Percentiles rank a stretch among this genome's conserved stretches.
Evolutionary conservation across 495 filamentous ascomycete genomes (phyloP).

Genomic region (Chaetomium fimeti): DNA sequence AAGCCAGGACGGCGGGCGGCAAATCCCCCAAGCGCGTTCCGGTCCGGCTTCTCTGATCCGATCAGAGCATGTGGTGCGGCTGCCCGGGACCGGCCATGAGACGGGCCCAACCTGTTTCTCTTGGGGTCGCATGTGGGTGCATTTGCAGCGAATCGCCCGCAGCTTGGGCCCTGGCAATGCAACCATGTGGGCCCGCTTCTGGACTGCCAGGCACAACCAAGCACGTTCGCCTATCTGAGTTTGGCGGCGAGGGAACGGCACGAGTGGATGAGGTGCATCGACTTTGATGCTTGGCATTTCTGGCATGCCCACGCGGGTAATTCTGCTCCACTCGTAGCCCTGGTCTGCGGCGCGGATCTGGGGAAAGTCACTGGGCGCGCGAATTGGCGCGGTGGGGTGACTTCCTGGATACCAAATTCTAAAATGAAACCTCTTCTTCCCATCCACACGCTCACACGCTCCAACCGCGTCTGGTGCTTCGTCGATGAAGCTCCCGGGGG

Average conservation of each 20-base stretch:
- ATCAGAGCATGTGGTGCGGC: constrained; percentile 1
- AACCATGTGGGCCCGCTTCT: constrained; percentile 16
- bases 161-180: constrained; percentile 19
- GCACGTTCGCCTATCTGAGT: constrained; percentile 31
- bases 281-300: constrained; percentile 8
- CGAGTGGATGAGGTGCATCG: constrained; percentile 32
- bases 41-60: background rate
- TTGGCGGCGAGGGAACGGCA: constrained; percentile 22
- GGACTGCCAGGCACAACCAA: background rate
- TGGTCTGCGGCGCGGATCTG: constrained; percentile 13
- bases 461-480: constrained; percentile 1
- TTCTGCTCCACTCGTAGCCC: background rate
- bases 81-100: background rate
- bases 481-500: constrained; percentile 1
- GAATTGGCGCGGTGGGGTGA: constrained; percentile 4
- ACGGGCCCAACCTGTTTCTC: constrained; percentile 15
- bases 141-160: constrained; percentile 32
- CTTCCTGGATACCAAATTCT: background rate
- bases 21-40: constrained; percentile 10
- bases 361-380: constrained; percentile 14
- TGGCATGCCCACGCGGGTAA: background rate
- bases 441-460: background rate
- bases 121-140: constrained; percentile 18
- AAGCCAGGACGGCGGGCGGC: constrained; percentile 4
- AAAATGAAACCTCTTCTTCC: background rate